phyloP scores from a whole-genome alignment of 306 rosid species.

The Acacia crassicarpa region DNA sequence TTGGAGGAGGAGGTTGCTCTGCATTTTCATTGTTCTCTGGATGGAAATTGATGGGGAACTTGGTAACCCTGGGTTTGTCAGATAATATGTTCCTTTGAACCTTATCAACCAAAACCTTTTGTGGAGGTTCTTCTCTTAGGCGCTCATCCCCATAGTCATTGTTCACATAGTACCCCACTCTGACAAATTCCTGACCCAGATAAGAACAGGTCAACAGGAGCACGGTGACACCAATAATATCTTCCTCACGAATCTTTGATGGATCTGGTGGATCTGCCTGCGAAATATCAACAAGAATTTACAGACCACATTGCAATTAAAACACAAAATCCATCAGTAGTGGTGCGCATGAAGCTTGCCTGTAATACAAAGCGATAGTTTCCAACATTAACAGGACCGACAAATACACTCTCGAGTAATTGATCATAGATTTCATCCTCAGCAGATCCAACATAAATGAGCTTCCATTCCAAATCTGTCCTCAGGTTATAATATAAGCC shows the following conservation, averaged over 20 bases:
- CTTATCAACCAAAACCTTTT: conserved; percentile 69
- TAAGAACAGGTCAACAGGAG: conserved; percentile 83
- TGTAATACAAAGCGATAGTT: conserved; percentile 86
- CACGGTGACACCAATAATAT: conserved; percentile 85
- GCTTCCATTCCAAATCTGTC: conserved; percentile 94
- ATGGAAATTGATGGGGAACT: conserved; percentile 75
- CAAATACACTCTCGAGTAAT: conserved; percentile 85
- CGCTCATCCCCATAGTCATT: conserved; percentile 92
- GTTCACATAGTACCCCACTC: conserved; percentile 94
- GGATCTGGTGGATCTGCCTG: conserved; percentile 97
- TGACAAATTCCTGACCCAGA: conserved; percentile 82
- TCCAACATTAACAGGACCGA: conserved; percentile 93
- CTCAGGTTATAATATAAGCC: conserved; percentile 3
- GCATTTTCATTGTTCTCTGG: conserved; percentile 58
- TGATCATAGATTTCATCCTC: conserved; percentile 95
- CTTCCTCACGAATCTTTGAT: conserved; percentile 91
- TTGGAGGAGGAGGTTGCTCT: conserved; percentile 51
- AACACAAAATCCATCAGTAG: background rate
- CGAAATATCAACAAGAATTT: background rate
- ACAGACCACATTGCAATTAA: conserved; percentile 12
- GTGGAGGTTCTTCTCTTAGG: conserved; percentile 88
- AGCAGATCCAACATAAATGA: conserved; percentile 88
- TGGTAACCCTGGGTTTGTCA: conserved; percentile 92
- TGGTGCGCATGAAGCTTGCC: conserved; percentile 40
- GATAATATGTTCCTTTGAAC: conserved; percentile 89